Evolutionary conservation across 306 rosid genomes (phyloP).

Genomic region (Dalbergia cultrata): DNA sequence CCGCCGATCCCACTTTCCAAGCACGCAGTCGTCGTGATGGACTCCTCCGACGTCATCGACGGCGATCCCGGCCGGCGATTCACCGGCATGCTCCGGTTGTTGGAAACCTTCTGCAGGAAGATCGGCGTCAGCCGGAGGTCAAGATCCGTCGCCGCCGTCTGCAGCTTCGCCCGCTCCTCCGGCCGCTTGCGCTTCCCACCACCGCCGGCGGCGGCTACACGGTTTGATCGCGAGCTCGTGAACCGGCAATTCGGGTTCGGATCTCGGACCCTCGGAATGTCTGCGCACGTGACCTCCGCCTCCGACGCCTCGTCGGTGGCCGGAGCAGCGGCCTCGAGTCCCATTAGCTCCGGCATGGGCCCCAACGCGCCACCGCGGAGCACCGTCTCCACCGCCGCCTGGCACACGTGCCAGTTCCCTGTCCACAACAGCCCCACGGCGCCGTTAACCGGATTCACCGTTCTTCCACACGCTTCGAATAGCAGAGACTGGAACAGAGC

Average conservation of each 20-base stretch:
- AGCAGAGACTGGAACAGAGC: conserved; percentile 85
- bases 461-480: conserved; percentile 92
- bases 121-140: conserved; percentile 85
- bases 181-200: conserved; percentile 56
- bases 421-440: conserved; percentile 91
- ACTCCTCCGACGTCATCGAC: conserved; percentile 92
- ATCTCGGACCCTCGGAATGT: conserved; percentile 62
- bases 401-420: conserved; percentile 94
- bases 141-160: conserved; percentile 58
- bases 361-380: conserved; percentile 77
- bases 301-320: conserved; percentile 69
- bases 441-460: conserved; percentile 89
- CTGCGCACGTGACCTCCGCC: conserved; percentile 62
- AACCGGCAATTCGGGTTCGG: conserved; percentile 58
- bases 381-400: conserved; percentile 88
- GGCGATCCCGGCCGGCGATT: conserved; percentile 70
- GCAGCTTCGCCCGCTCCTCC: conserved; percentile 48
- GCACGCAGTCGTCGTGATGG: conserved; percentile 73
- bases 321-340: conserved; percentile 38
- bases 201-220: conserved; percentile 12
- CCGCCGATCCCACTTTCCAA: conserved; percentile 62
- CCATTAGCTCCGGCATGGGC: conserved; percentile 67
- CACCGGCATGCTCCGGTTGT: conserved; percentile 40
- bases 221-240: conserved; percentile 54
- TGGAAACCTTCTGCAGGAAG: conserved; percentile 48